phyloP scores from a whole-genome alignment of 2,329 filamentous ascomycete species.

The Dactylellina sp. region DNA sequence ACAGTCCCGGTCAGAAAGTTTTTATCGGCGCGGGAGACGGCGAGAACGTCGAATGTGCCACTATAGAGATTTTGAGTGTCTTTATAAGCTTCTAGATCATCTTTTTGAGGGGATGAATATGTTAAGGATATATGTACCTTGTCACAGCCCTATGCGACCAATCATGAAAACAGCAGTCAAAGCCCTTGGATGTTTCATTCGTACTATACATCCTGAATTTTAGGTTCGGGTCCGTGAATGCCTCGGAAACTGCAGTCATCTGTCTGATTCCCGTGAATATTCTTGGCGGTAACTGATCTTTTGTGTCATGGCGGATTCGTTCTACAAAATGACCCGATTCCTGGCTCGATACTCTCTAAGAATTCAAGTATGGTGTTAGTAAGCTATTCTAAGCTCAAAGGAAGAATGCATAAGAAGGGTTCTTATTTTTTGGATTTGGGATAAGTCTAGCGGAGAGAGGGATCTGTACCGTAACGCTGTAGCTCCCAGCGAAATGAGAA shows the following conservation, averaged over 20 bases:
- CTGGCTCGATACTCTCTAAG: conserved; percentile 20
- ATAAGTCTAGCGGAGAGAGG: not conserved
- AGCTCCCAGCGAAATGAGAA: conserved; percentile 36
- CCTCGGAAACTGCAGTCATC: conserved; percentile 19
- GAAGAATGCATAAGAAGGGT: not conserved
- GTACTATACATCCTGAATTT: conserved; percentile 51
- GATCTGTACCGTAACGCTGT: conserved; percentile 24
- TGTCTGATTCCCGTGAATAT: conserved; percentile 48
- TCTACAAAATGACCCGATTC: conserved; percentile 39
- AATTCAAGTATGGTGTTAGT: not conserved
- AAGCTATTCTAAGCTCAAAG: no score
- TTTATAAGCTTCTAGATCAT: not conserved
- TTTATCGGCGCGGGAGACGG: conserved; percentile 32
- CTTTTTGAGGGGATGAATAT: not conserved
- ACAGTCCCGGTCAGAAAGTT: conserved; percentile 45
- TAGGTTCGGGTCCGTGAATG: conserved; percentile 45
- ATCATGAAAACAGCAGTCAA: conserved; percentile 54
- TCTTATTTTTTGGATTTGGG: no score
- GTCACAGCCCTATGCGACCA: conserved; percentile 41
- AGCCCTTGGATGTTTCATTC: conserved; percentile 41
- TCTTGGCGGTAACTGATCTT: conserved; percentile 35
- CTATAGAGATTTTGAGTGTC: conserved; percentile 15
- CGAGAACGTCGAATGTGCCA: conserved; percentile 46
- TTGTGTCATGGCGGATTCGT: conserved; percentile 28
- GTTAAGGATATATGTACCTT: conserved; percentile 11